Conservation (phyloP, 345 rosid species). For the Fremontodendron californicum region DNA sequence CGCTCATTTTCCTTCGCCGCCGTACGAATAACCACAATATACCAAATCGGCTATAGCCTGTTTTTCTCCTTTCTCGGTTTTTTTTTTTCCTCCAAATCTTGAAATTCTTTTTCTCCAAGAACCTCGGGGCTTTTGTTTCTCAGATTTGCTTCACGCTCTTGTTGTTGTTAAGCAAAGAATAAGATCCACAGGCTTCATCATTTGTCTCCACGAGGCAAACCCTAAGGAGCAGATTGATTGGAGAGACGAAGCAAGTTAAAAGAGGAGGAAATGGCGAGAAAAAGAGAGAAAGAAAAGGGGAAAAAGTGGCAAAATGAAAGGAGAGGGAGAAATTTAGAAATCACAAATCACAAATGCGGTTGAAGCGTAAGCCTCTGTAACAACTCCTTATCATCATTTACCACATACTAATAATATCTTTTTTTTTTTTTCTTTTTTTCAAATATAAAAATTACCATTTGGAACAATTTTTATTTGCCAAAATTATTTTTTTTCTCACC, state of each 20-base stretch:
- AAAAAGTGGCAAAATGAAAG: not conserved
- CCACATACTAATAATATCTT: not conserved
- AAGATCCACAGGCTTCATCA: not conserved
- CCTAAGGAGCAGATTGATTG: not conserved
- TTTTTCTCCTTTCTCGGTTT: not conserved
- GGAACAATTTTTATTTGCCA: no score
- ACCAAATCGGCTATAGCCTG: not conserved
- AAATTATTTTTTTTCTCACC: no score
- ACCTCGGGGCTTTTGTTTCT: no score
- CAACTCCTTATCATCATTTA: not conserved
- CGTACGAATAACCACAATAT: not conserved
- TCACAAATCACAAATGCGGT: slow-evolving; percentile 14
- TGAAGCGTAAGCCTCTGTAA: slow-evolving; percentile 15
- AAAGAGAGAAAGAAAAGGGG: not conserved
- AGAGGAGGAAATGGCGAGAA: not conserved
- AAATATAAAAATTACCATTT: no score
- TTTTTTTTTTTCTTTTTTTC: no score
- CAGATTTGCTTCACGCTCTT: slow-evolving; percentile 5
- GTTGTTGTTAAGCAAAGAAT: not conserved
- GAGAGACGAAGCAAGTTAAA: not conserved
- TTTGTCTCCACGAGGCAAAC: not conserved
- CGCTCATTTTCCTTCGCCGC: slow-evolving; percentile 52
- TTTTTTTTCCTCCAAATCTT: not conserved
- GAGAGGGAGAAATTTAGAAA: not conserved
- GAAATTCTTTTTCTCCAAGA: not conserved